These are phyloP conservation scores for Chalara sp. DNA, from an alignment of 2,329 filamentous ascomycete species.

Conservation along the genomic window DNA sequence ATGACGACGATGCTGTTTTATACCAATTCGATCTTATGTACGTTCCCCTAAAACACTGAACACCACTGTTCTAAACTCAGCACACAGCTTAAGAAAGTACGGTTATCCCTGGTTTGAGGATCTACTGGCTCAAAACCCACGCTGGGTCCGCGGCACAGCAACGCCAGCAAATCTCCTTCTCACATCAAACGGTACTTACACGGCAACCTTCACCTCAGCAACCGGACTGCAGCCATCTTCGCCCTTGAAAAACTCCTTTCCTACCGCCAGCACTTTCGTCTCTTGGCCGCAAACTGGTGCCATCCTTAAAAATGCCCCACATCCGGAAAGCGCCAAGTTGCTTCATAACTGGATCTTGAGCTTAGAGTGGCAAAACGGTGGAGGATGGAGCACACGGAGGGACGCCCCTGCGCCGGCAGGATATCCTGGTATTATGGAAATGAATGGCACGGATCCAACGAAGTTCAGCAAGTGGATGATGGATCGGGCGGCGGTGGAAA, in stretches of 20 bases:
- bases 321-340: slow-evolving; percentile 44
- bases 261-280: slow-evolving; percentile 33
- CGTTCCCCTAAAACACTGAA: no score
- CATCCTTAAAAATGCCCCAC: slow-evolving; percentile 41
- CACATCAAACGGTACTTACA: no score
- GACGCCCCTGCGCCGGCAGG: slow-evolving; percentile 23
- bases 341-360: slow-evolving; percentile 40
- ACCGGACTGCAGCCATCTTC: no score
- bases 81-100: no score
- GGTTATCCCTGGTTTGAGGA: no score
- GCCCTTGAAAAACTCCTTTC: background rate
- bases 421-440: slow-evolving; percentile 24
- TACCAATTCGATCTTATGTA: no score
- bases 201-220: no score
- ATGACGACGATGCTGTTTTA: no score
- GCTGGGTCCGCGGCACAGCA: no score
- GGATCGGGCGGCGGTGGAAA: slow-evolving; percentile 30
- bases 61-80: no score
- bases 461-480: slow-evolving; percentile 30
- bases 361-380: slow-evolving; percentile 31
- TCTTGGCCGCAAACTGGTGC: slow-evolving; percentile 42
- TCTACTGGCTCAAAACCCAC: no score
- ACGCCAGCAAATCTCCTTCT: no score
- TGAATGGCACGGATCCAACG: slow-evolving; percentile 25
- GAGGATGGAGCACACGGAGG: slow-evolving; percentile 26